Evolutionary conservation across 2,329 filamentous ascomycete genomes (phyloP), one percentile per base, ranked within the genome.

Genomic region (Xylariales sp.): DNA sequence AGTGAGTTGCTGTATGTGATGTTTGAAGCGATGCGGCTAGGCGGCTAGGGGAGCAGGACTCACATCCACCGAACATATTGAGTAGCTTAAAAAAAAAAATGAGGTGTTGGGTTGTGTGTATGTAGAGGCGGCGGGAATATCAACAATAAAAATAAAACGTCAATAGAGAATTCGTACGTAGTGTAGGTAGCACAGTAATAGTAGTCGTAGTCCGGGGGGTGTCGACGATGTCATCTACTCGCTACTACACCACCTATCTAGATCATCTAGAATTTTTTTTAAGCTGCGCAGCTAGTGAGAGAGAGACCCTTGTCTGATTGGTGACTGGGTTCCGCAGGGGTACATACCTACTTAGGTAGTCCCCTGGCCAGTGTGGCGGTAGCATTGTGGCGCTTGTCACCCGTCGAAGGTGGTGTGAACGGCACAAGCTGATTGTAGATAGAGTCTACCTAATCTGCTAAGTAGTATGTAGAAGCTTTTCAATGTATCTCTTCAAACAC

Each of bases 1-100:
- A 65, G 65, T 39, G 16, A 52, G 30, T 48, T 48, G 50, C 12
- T 30, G 5, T 55, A 32, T 30, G 5, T 55, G 39, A 12, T 54
- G 45, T n/a, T 16, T 56, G 58, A 48, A 49, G 50, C 28, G 5
- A 61, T 36, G 62, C 46, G 32, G 32, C 34, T 1, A 34, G 30
- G 32, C 23, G 34, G 28, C 4, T 43, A n/a, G 14, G 43, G 30
- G 7, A 41, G 48, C 2, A 32, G 36, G 34, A 69, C 70, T 71
- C 67, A 75, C 71, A 74, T 74, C 74, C 73, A 48, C 72, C 74
- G 46, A 75, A 75, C 74, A 76, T 75, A 14, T 69, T 74, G 59
- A n/a, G 8, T 58, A 45, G 28, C 10, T 46, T 5, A 36, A 14
- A 18, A n/a, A 43, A 5, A 16, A n/a, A 43, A 5, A 16, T 9